Percentiles rank a stretch among this genome's conserved stretches.
phyloP scores from a whole-genome alignment of 1,284 basidiomycete genomes.

The Cutaneotrichosporon mucoides region DNA sequence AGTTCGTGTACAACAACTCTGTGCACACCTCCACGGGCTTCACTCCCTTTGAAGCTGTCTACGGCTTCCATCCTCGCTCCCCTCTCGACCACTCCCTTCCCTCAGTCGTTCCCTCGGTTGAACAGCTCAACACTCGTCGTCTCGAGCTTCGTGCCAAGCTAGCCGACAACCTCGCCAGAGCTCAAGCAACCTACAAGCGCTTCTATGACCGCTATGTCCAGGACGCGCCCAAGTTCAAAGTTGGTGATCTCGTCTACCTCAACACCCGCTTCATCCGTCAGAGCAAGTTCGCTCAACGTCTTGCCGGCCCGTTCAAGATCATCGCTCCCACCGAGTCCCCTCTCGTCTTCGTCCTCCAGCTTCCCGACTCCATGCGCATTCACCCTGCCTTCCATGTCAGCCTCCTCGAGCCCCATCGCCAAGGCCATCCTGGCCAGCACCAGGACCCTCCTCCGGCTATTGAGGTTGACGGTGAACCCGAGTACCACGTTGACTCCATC shows the following conservation, averaged over 20 bases:
- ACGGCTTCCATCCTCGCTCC: slow-evolving; percentile 40
- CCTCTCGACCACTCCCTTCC: background rate
- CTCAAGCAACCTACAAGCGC: background rate
- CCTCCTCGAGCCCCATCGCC: slow-evolving; percentile 40
- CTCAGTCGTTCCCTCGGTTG: background rate
- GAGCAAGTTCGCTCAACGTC: slow-evolving; percentile 46
- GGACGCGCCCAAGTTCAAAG: background rate
- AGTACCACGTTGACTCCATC: slow-evolving; percentile 31
- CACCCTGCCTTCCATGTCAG: slow-evolving; percentile 52
- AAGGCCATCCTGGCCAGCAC: slow-evolving; percentile 35
- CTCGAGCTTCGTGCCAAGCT: background rate
- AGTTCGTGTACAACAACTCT: slow-evolving; percentile 55
- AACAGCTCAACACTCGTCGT: background rate
- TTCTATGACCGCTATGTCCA: background rate
- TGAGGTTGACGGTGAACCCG: slow-evolving; percentile 25
- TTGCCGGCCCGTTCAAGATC: slow-evolving; percentile 48
- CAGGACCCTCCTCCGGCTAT: slow-evolving; percentile 35
- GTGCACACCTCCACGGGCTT: slow-evolving; percentile 37
- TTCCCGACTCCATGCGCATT: slow-evolving; percentile 40
- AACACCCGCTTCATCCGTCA: slow-evolving; percentile 46
- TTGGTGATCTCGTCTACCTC: slow-evolving; percentile 49
- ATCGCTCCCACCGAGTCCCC: slow-evolving; percentile 2
- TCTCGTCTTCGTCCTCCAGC: slow-evolving; percentile 32
- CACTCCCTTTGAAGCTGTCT: slow-evolving; percentile 51
- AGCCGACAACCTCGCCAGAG: background rate